A percentile compares a stretch with the other conserved stretches of the same genome.
Conservation (phyloP, 352 stramenopile genomes). For the Stramenopiles sp. region DNA sequence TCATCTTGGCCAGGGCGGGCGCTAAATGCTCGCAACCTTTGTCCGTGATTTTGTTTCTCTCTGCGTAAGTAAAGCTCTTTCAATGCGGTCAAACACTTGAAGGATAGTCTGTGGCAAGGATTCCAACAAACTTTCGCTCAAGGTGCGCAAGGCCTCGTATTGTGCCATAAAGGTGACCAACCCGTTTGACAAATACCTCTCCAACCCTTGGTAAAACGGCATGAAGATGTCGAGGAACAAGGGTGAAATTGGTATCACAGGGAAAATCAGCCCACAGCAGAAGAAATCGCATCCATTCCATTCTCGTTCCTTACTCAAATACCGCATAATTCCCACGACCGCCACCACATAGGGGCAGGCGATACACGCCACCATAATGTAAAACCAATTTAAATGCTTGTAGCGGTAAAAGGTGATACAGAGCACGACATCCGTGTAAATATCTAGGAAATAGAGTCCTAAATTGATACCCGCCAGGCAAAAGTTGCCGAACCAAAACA, state of each 20-base stretch:
- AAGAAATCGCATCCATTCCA: background rate
- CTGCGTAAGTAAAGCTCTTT: background rate
- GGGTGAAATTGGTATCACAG: background rate
- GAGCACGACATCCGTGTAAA: background rate
- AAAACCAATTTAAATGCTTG: background rate
- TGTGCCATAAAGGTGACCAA: background rate
- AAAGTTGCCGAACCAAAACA: background rate
- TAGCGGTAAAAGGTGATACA: background rate
- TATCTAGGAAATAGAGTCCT: background rate
- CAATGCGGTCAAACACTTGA: background rate
- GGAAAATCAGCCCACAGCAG: background rate
- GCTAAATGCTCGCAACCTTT: background rate
- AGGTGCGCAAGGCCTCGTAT: background rate
- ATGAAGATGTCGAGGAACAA: background rate
- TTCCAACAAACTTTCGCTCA: background rate
- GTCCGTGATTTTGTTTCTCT: background rate
- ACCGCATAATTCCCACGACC: background rate
- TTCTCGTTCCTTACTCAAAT: background rate
- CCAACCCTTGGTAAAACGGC: background rate
- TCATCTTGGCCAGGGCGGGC: background rate
- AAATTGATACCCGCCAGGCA: background rate
- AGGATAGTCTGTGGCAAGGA: background rate
- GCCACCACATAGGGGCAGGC: background rate
- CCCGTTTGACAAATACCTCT: background rate
- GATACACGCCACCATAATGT: background rate